Conservation (phyloP, 2,329 filamentous ascomycete genomes). For the Clonostachys chloroleuca region DNA sequence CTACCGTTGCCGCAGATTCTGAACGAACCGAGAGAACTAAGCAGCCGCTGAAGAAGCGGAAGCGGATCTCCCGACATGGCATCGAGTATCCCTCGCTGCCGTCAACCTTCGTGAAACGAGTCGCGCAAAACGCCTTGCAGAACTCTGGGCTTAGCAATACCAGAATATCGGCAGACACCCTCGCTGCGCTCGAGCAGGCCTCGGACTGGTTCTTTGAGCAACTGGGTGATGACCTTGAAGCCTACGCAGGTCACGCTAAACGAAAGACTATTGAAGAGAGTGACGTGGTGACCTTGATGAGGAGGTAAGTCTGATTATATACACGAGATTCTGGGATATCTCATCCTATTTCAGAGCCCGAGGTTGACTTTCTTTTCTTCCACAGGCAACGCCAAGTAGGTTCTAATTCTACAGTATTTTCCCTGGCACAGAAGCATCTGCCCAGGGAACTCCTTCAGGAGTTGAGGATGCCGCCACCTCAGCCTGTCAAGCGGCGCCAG, state of each 20-base stretch:
- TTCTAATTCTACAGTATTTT: slow-evolving; percentile 70
- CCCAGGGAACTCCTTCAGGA: slow-evolving; percentile 81
- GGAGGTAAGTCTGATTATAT: slow-evolving; percentile 55
- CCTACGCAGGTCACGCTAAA: slow-evolving; percentile 77
- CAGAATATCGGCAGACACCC: slow-evolving; percentile 68
- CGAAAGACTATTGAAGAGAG: slow-evolving; percentile 83
- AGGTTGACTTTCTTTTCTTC: slow-evolving; percentile 17
- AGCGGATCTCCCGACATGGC: slow-evolving; percentile 62
- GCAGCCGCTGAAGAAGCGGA: slow-evolving; percentile 23
- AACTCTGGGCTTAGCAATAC: slow-evolving; percentile 60
- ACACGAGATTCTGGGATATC: neutral
- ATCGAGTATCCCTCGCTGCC: slow-evolving; percentile 75
- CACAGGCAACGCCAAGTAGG: slow-evolving; percentile 74
- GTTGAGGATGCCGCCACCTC: slow-evolving; percentile 64
- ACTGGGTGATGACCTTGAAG: slow-evolving; percentile 71
- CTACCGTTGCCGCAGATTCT: slow-evolving; percentile 7
- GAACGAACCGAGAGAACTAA: slow-evolving; percentile 1
- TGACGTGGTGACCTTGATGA: slow-evolving; percentile 79
- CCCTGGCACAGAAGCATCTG: slow-evolving; percentile 77
- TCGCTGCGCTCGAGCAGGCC: slow-evolving; percentile 72
- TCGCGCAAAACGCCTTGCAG: slow-evolving; percentile 68
- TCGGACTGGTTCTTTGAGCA: slow-evolving; percentile 94
- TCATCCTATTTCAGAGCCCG: neutral
- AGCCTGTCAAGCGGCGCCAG: slow-evolving; percentile 42
- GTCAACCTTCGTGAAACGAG: slow-evolving; percentile 65